Evolutionary conservation across 2,329 filamentous ascomycete species (phyloP).

Genomic region (Neonectria ditissima): DNA sequence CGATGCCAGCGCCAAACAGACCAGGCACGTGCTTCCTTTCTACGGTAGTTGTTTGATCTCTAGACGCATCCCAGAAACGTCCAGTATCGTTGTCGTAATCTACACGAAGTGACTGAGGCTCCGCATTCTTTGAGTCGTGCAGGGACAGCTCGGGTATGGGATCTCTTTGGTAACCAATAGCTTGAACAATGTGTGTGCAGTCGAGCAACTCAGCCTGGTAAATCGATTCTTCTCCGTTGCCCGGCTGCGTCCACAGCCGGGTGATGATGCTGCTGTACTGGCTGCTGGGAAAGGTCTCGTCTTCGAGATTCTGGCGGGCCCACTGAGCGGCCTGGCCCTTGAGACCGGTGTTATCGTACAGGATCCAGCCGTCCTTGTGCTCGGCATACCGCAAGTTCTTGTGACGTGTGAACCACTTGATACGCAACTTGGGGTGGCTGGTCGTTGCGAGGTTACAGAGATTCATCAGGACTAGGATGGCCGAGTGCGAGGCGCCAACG

Average conservation of each 20-base stretch:
- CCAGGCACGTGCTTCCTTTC: slow-evolving; percentile 57
- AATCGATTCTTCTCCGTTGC: slow-evolving; percentile 54
- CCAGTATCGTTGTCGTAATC: slow-evolving; percentile 51
- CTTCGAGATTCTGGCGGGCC: slow-evolving; percentile 69
- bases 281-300: slow-evolving; percentile 57
- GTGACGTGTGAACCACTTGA: slow-evolving; percentile 74
- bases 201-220: slow-evolving; percentile 60
- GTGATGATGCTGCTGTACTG: slow-evolving; percentile 59
- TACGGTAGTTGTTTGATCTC: neutral
- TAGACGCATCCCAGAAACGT: slow-evolving; percentile 25
- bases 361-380: slow-evolving; percentile 72
- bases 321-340: slow-evolving; percentile 72
- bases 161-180: slow-evolving; percentile 67
- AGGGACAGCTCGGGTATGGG: slow-evolving; percentile 60
- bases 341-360: slow-evolving; percentile 73
- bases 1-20: slow-evolving; percentile 71
- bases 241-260: slow-evolving; percentile 58
- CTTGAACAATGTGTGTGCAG: slow-evolving; percentile 67
- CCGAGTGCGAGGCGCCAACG: slow-evolving; percentile 72
- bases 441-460: slow-evolving; percentile 64
- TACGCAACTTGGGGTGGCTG: slow-evolving; percentile 63
- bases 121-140: slow-evolving; percentile 18
- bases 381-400: slow-evolving; percentile 68
- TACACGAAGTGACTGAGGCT: slow-evolving; percentile 58
- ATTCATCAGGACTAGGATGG: slow-evolving; percentile 72